phyloP scores from a whole-genome alignment of 768 basidiomycete species.

The Xanthoconium purpureum region DNA sequence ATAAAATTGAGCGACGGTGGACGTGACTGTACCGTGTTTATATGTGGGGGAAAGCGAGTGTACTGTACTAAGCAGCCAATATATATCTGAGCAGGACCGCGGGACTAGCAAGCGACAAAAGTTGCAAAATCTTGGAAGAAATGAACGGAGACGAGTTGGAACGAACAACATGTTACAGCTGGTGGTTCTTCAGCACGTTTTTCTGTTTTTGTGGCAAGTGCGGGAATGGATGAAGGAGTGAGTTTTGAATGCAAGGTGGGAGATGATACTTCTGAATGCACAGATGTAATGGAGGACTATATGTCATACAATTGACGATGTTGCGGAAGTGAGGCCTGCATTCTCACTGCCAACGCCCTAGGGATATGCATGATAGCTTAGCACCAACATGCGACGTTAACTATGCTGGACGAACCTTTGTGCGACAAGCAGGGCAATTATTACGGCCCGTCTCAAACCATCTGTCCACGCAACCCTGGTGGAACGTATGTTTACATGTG shows the following conservation, averaged over 20 bases:
- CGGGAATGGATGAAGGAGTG: conserved; percentile 18
- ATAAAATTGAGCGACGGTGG: not conserved
- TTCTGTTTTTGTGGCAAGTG: conserved; percentile 11
- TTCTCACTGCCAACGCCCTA: conserved; percentile 28
- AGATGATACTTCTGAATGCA: not conserved
- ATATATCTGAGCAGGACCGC: conserved; percentile 24
- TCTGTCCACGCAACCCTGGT: conserved; percentile 81
- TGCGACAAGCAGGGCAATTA: conserved; percentile 89
- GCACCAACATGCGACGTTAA: not conserved
- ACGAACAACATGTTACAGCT: conserved; percentile 29
- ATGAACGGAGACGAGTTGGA: conserved; percentile 7
- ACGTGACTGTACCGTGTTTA: conserved; percentile 13
- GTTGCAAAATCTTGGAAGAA: conserved; percentile 8
- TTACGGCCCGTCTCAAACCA: conserved; percentile 86
- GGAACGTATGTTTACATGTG: conserved; percentile 86
- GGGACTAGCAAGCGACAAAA: conserved; percentile 2
- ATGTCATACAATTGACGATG: conserved; percentile 10
- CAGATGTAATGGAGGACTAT: not conserved
- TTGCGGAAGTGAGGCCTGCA: conserved; percentile 7
- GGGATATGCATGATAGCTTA: not conserved
- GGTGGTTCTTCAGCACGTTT: conserved; percentile 5
- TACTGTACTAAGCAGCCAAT: conserved; percentile 20
- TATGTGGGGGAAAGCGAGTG: conserved; percentile 4
- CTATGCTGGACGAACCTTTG: conserved; percentile 47
- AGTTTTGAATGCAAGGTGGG: conserved; percentile 4